Conservation (phyloP, 176 grass and related monocot species). For the Raddia guianensis region DNA sequence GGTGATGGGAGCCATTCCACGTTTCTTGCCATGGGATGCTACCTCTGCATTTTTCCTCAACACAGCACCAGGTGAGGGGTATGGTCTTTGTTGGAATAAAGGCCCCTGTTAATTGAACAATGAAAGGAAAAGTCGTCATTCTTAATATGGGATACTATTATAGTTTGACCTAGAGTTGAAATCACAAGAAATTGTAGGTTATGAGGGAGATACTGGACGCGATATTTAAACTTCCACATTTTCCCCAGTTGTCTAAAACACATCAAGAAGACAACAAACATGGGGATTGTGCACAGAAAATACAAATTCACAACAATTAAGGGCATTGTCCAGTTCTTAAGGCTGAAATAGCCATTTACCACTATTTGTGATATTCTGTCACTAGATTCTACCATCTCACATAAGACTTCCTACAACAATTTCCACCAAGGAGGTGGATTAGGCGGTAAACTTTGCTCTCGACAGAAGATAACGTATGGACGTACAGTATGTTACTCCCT, state of each 20-base stretch:
- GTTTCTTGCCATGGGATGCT: constrained; percentile 77
- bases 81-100: constrained; percentile 95
- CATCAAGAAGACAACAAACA: constrained; percentile 25
- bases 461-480: not conserved
- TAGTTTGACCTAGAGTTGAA: constrained; percentile 11
- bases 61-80: constrained; percentile 90
- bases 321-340: not conserved
- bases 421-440: not conserved
- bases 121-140: constrained; percentile 18
- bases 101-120: constrained; percentile 59
- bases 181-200: constrained; percentile 8
- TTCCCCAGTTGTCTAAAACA: not conserved
- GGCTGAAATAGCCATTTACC: not conserved
- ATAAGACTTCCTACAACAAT: not conserved
- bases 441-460: constrained; percentile 1
- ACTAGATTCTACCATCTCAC: constrained; percentile 2
- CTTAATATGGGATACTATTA: constrained; percentile 3
- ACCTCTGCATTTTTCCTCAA: constrained; percentile 88
- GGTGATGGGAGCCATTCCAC: constrained; percentile 68
- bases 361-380: not conserved
- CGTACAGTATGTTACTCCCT: not conserved
- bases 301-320: constrained; percentile 18
- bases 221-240: not conserved
- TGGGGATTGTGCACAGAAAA: not conserved
- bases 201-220: not conserved